Evolutionary conservation across 2,329 filamentous ascomycete species (phyloP).

Genomic region (Penicillium glabrum): DNA sequence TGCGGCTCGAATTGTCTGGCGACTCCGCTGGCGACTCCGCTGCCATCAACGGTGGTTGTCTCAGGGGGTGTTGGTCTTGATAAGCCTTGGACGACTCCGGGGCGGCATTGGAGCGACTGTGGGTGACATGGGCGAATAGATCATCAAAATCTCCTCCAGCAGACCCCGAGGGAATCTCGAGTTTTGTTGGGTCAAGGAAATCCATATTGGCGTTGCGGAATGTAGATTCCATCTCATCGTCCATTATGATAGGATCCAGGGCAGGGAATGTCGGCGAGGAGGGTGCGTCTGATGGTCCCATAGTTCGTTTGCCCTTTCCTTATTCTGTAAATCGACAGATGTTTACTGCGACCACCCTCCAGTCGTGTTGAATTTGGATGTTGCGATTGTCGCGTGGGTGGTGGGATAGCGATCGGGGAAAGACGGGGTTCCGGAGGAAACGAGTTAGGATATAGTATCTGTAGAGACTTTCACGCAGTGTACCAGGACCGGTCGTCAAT

Average conservation of each 20-base stretch:
- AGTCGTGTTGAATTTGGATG: neutral
- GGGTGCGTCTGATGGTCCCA: conserved; percentile 35
- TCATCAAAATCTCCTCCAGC: conserved; percentile 45
- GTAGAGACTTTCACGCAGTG: conserved; percentile 5
- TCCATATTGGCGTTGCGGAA: conserved; percentile 45
- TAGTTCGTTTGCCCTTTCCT: conserved; percentile 24
- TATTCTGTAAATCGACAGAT: conserved; percentile 2
- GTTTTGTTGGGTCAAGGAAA: conserved; percentile 40
- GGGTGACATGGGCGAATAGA: conserved; percentile 38
- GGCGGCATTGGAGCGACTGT: conserved; percentile 28
- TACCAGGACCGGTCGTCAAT: conserved; percentile 20
- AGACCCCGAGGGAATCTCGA: conserved; percentile 36
- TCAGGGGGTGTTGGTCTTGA: conserved; percentile 34
- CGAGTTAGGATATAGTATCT: neutral
- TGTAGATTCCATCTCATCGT: conserved; percentile 43
- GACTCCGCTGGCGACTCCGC: conserved; percentile 47
- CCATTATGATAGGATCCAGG: conserved; percentile 43
- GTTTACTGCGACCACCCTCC: conserved; percentile 12
- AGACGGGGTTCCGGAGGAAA: conserved; percentile 2
- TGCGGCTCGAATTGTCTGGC: conserved; percentile 43
- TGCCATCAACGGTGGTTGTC: conserved; percentile 32
- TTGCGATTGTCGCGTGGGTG: conserved; percentile 9
- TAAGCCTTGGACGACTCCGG: conserved; percentile 31
- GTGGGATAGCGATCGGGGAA: conserved; percentile 6
- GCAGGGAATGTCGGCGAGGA: conserved; percentile 39